Conservation (phyloP, 108 stramenopile species). For the Ochromonas danica region DNA sequence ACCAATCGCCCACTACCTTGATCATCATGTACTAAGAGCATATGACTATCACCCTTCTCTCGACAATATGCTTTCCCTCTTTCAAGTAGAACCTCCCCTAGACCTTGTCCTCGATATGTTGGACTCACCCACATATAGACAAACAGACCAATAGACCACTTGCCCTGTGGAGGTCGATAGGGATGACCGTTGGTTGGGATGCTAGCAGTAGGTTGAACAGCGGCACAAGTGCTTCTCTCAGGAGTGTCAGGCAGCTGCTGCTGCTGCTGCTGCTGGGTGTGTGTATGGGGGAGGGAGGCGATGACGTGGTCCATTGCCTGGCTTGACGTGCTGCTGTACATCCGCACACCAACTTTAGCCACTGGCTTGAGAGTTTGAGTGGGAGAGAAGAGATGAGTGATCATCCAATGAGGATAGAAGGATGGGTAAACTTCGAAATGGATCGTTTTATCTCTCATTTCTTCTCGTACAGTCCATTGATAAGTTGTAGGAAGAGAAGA, state of each 20-base stretch:
- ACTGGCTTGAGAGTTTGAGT: neutral
- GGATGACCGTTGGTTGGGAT: neutral
- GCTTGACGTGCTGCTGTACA: neutral
- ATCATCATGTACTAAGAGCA: neutral
- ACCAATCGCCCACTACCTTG: neutral
- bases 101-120: neutral
- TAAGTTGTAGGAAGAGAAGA: no score
- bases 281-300: neutral
- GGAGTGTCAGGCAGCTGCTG: neutral
- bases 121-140: neutral
- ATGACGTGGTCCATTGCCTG: neutral
- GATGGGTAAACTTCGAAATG: neutral
- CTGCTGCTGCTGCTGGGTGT: no score
- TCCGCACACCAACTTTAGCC: neutral
- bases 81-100: neutral
- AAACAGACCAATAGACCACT: neutral
- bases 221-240: neutral
- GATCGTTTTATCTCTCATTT: neutral
- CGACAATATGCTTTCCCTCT: neutral
- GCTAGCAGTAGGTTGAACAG: conserved; percentile 1
- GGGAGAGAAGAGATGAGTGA: neutral
- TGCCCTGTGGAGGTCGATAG: neutral
- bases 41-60: neutral
- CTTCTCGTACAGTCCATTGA: no score
- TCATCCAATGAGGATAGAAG: neutral